Conservation (phyloP, 2,329 filamentous ascomycete genomes). For the Pestalotiopsis sp. region DNA sequence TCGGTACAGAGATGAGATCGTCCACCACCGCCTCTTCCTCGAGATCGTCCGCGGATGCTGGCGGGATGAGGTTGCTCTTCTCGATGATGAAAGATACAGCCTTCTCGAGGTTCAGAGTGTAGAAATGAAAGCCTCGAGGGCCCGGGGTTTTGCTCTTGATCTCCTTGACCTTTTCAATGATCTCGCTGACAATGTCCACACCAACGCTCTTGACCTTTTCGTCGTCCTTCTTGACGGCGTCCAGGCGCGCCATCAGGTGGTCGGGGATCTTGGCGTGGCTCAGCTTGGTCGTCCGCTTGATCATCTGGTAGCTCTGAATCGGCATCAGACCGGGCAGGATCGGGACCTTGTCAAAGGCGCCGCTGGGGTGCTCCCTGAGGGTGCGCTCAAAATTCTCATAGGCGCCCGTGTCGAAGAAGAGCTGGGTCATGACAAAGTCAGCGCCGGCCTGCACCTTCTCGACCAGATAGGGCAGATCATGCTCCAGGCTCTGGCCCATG, state of each 20-base stretch:
- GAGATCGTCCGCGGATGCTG: slow-evolving; percentile 46
- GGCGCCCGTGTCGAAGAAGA: slow-evolving; percentile 89
- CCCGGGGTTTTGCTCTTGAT: slow-evolving; percentile 58
- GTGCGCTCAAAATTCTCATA: slow-evolving; percentile 79
- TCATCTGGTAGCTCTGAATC: slow-evolving; percentile 95
- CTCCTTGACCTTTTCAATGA: slow-evolving; percentile 76
- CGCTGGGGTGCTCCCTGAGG: slow-evolving; percentile 79
- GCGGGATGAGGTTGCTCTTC: slow-evolving; percentile 78
- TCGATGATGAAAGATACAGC: slow-evolving; percentile 92
- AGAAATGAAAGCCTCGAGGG: slow-evolving; percentile 90
- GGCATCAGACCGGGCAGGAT: slow-evolving; percentile 97
- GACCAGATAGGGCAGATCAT: slow-evolving; percentile 84
- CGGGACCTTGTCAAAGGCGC: slow-evolving; percentile 80
- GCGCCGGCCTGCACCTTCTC: slow-evolving; percentile 91
- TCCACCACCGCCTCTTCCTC: slow-evolving; percentile 55
- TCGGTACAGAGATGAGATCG: slow-evolving; percentile 41
- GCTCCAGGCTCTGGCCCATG: slow-evolving; percentile 65
- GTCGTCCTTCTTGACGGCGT: slow-evolving; percentile 76
- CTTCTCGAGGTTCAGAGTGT: slow-evolving; percentile 95
- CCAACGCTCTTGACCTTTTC: slow-evolving; percentile 80
- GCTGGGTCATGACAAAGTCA: slow-evolving; percentile 97
- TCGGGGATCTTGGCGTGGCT: slow-evolving; percentile 84
- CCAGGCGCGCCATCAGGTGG: slow-evolving; percentile 68
- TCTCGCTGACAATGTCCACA: slow-evolving; percentile 80
- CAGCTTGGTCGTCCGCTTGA: slow-evolving; percentile 90